Evolutionary conservation across 768 basidiomycete species (phyloP).

Genomic region (Suillus discolor): DNA sequence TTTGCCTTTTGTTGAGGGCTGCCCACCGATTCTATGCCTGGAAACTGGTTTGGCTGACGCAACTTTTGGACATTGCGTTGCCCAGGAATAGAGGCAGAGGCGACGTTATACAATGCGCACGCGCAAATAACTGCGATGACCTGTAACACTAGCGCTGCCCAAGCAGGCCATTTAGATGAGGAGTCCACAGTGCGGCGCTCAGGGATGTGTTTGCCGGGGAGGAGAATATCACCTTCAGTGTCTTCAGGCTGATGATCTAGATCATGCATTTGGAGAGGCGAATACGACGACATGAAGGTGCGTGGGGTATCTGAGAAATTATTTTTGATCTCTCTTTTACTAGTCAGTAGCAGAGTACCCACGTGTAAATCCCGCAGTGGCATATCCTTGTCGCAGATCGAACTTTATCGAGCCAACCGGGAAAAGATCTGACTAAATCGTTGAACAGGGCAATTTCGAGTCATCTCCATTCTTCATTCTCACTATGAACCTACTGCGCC

Average conservation of each 20-base stretch:
- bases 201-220: background rate
- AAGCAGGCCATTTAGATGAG: background rate
- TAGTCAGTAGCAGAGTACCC: background rate
- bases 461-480: background rate
- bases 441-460: background rate
- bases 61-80: background rate
- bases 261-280: background rate
- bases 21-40: background rate
- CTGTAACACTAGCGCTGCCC: background rate
- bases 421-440: background rate
- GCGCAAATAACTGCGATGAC: background rate
- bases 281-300: background rate
- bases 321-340: background rate
- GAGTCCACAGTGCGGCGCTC: background rate
- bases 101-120: background rate
- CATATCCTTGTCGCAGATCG: background rate
- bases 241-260: constrained; percentile 1
- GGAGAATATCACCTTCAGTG: background rate
- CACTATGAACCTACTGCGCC: background rate
- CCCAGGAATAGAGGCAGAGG: background rate
- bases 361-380: background rate
- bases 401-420: background rate
- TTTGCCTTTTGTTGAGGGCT: background rate
- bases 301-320: background rate
- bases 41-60: background rate